Base-by-base conservation (phyloP, 1,284 basidiomycete genomes). In the Cystobasidium slooffiae region DNA sequence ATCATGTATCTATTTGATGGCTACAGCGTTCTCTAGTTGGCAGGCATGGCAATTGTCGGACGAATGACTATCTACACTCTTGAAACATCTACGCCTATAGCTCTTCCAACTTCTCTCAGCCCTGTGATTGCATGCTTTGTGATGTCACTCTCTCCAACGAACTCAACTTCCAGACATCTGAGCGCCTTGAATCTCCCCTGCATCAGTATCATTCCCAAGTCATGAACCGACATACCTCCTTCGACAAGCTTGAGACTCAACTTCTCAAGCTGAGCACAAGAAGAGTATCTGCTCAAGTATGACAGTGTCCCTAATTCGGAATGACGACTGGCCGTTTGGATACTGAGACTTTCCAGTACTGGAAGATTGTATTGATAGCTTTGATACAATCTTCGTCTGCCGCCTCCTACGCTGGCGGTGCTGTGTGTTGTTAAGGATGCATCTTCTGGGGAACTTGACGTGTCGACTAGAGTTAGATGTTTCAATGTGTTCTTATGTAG, bases 401-500 rank as follows among this genome's bases (percentile, higher is more conserved):
- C 31, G 1, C 31, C 31, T 31, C 31, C 31, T 31, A 2, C 31
- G 5, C 31, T 5, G 31, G 31, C 31, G 31, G 31, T 31, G 31
- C 31, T 31, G 31, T 31, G 31, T 59, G 39, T 12, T 59, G 37
- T 22, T 43, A n/a, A 18, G 9, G 9, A 16, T 20, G 37, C n/a
- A 10, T n/a, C 37, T 59, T 12, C 12, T 49, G 46, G 1, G 31
- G 7, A 22, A 53, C 37, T 18, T 47, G n/a, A 58, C 31, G n/a
- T 2, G 31, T 31, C 2, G 24, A 43, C 53, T n/a, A 68, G 31
- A 18, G 37, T 55, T 0, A 56, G 53, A 47, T 41, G 1, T n/a
- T 37, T 55, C 10, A 68, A 41, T 3, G 31, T 56, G 4, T 6
- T 41, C 66, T 68, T 68, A 41, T 68, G 16, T 39, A 55, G 14